These are phyloP conservation scores for Sphagnum contortum DNA, from an alignment of 225 moss, liverwort and hornwort species.

Conservation along the genomic window DNA sequence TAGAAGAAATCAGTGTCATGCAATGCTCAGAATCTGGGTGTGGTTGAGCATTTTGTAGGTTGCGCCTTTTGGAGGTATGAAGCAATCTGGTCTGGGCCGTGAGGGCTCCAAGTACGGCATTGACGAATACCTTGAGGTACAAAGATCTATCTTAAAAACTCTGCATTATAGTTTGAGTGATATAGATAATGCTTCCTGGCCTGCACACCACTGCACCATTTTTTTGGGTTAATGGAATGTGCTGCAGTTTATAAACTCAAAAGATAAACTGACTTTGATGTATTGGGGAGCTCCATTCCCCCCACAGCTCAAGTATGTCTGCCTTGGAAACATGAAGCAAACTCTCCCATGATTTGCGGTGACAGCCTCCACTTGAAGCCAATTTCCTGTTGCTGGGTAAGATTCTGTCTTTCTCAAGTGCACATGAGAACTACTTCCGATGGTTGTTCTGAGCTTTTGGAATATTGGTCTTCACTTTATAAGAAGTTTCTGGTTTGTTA, in stretches of 20 bases:
- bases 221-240: background rate
- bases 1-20: too few relatives aligned
- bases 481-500: too few relatives aligned
- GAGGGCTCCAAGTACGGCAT: constrained; percentile 96
- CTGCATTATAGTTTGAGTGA: too few relatives aligned
- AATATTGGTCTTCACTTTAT: too few relatives aligned
- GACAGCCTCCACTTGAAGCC: too few relatives aligned
- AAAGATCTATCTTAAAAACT: background rate
- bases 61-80: constrained; percentile 90
- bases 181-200: background rate
- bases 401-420: too few relatives aligned
- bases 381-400: too few relatives aligned
- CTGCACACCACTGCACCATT: background rate
- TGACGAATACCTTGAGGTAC: constrained; percentile 91
- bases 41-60: constrained; percentile 38
- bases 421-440: too few relatives aligned
- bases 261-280: too few relatives aligned
- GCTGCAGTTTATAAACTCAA: background rate
- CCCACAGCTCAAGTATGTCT: constrained; percentile 58
- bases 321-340: constrained; percentile 64
- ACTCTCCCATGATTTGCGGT: background rate
- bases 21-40: too few relatives aligned
- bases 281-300: too few relatives aligned
- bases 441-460: too few relatives aligned
- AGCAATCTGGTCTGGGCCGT: constrained; percentile 89